phyloP scores from a whole-genome alignment of 805 yeast species.

The Starmera quercuum region DNA sequence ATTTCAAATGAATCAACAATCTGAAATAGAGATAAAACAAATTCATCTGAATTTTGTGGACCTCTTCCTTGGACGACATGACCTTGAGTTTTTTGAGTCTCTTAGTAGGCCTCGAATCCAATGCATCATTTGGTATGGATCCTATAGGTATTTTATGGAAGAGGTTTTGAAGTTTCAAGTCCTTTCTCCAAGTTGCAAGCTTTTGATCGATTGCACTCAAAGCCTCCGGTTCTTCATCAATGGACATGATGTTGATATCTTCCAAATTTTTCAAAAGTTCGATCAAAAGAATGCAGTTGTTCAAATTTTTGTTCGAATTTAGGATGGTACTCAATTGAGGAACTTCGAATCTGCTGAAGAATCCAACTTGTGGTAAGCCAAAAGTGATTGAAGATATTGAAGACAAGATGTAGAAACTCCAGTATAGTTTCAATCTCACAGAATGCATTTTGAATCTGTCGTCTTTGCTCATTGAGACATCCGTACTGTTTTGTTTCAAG shows the following conservation, averaged over 20 bases:
- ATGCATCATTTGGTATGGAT: constrained; percentile 6
- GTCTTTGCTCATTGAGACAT: constrained; percentile 6
- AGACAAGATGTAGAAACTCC: constrained; percentile 34
- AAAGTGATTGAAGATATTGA: constrained; percentile 11
- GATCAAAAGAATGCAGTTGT: constrained; percentile 23
- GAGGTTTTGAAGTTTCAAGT: constrained; percentile 9
- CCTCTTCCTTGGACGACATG: constrained; percentile 11
- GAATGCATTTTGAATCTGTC: constrained; percentile 17
- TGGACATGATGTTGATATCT: constrained; percentile 6
- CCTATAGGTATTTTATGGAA: constrained; percentile 6
- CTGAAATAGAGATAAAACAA: constrained; percentile 35
- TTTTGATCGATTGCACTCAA: background rate
- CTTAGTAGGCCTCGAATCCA: constrained; percentile 17
- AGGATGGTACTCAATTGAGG: constrained; percentile 26
- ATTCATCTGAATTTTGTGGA: constrained; percentile 35
- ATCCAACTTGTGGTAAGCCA: constrained; percentile 18
- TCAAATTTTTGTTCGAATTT: constrained; percentile 25
- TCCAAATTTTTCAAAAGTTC: constrained; percentile 23
- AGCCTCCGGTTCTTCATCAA: background rate
- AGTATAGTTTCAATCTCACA: constrained; percentile 31
- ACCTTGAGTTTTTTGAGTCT: constrained; percentile 5
- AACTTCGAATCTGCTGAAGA: constrained; percentile 20
- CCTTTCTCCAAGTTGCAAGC: constrained; percentile 10
- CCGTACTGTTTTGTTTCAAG: constrained; percentile 9
- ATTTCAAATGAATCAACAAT: constrained; percentile 33